Conservation (phyloP, 2,329 filamentous ascomycete genomes). For the Fusarium pininemorale region DNA sequence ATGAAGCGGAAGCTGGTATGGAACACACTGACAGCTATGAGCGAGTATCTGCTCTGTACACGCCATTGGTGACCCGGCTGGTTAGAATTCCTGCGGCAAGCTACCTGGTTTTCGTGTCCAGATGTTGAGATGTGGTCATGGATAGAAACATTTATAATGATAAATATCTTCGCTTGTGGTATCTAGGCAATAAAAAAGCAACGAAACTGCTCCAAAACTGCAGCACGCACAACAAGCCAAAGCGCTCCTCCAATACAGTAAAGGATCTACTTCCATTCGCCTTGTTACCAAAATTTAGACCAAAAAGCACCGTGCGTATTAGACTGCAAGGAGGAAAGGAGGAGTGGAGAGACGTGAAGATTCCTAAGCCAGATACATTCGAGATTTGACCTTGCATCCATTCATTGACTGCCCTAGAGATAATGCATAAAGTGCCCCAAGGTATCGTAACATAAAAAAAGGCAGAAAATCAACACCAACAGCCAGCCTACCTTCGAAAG, state of each 20-base stretch:
- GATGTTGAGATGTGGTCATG: neutral
- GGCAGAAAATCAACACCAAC: neutral
- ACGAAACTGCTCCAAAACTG: slow-evolving; percentile 43
- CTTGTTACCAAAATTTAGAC: neutral
- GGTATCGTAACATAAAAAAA: slow-evolving; percentile 38
- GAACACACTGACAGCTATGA: slow-evolving; percentile 70
- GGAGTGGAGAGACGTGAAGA: slow-evolving; percentile 29
- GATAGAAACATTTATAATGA: slow-evolving; percentile 29
- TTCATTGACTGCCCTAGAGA: slow-evolving; percentile 16
- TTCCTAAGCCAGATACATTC: slow-evolving; percentile 23
- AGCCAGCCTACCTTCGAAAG: slow-evolving; percentile 21
- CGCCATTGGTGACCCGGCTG: slow-evolving; percentile 70
- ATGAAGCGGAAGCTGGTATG: slow-evolving; percentile 87
- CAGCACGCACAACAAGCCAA: slow-evolving; percentile 41
- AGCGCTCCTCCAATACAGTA: slow-evolving; percentile 24
- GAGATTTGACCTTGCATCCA: slow-evolving; percentile 26
- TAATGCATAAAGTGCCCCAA: slow-evolving; percentile 22
- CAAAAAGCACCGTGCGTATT: slow-evolving; percentile 9
- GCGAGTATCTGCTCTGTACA: slow-evolving; percentile 73
- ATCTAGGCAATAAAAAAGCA: slow-evolving; percentile 38
- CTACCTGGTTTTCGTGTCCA: neutral
- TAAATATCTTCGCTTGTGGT: slow-evolving; percentile 40
- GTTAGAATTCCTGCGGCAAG: neutral
- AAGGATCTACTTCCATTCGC: slow-evolving; percentile 17
- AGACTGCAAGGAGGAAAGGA: slow-evolving; percentile 20